Conservation (phyloP, 2,329 filamentous ascomycete genomes). For the Phoma sp. region DNA sequence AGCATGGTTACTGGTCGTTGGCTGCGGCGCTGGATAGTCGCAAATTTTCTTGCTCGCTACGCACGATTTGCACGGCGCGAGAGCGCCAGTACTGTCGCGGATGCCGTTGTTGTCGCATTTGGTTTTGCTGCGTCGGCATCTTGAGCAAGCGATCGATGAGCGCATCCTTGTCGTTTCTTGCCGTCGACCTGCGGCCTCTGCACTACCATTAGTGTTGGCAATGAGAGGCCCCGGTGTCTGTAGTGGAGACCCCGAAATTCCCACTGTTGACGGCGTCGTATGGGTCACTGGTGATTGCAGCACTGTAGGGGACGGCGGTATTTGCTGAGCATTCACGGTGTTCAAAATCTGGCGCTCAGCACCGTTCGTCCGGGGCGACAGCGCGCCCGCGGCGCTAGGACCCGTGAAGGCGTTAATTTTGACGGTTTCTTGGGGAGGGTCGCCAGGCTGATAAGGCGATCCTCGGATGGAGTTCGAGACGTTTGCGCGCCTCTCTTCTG, state of each 20-base stretch:
- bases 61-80: constrained; percentile 71
- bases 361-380: constrained; percentile 30
- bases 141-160: constrained; percentile 79
- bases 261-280: constrained; percentile 38
- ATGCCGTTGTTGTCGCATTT: constrained; percentile 81
- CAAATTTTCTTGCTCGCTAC: constrained; percentile 75
- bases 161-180: constrained; percentile 62
- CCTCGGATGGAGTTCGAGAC: neutral
- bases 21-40: constrained; percentile 68
- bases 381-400: constrained; percentile 35
- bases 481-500: constrained; percentile 1
- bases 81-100: constrained; percentile 62
- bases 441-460: neutral
- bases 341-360: constrained; percentile 32
- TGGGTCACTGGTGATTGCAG: constrained; percentile 35
- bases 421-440: constrained; percentile 26
- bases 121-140: constrained; percentile 82
- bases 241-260: constrained; percentile 34
- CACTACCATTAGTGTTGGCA: constrained; percentile 23
- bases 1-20: constrained; percentile 34
- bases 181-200: constrained; percentile 27
- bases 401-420: constrained; percentile 39
- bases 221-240: constrained; percentile 34
- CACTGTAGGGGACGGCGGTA: constrained; percentile 28
- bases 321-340: constrained; percentile 24